Conservation (phyloP, 192 early-diverging fungal species). For the Backusella sp. region DNA sequence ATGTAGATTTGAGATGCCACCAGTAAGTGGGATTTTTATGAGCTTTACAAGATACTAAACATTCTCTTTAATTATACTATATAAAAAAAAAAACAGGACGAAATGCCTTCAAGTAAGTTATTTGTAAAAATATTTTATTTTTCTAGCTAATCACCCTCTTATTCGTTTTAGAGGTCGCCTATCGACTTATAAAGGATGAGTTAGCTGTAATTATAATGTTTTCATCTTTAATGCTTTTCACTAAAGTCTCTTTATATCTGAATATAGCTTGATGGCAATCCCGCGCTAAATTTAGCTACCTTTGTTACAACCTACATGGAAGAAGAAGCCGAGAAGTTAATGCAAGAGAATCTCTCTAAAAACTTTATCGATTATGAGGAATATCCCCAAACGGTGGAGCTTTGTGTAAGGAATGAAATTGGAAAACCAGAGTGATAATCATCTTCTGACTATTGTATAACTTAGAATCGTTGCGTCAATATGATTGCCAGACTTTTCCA, state of each 20-base stretch:
- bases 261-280: slow-evolving; percentile 70
- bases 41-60: background rate
- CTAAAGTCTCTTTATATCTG: slow-evolving; percentile 14
- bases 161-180: slow-evolving; percentile 22
- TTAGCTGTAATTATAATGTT: slow-evolving; percentile 17
- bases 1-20: slow-evolving; percentile 31
- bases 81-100: slow-evolving; percentile 13
- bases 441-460: background rate
- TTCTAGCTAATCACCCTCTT: background rate
- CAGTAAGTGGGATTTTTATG: slow-evolving; percentile 16
- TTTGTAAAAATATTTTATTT: background rate
- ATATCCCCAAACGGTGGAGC: slow-evolving; percentile 42
- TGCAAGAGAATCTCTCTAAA: slow-evolving; percentile 71
- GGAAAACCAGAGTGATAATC: background rate
- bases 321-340: slow-evolving; percentile 76
- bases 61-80: background rate
- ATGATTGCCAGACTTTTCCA: slow-evolving; percentile 44
- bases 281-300: slow-evolving; percentile 72
- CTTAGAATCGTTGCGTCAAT: slow-evolving; percentile 42
- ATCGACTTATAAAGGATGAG: slow-evolving; percentile 38
- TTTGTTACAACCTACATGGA: slow-evolving; percentile 67
- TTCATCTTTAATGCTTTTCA: background rate
- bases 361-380: slow-evolving; percentile 63
- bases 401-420: slow-evolving; percentile 33
- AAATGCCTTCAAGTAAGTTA: slow-evolving; percentile 35